phyloP scores from a whole-genome alignment of 139 green algal genomes.

The Chlamydomonas sp. region DNA sequence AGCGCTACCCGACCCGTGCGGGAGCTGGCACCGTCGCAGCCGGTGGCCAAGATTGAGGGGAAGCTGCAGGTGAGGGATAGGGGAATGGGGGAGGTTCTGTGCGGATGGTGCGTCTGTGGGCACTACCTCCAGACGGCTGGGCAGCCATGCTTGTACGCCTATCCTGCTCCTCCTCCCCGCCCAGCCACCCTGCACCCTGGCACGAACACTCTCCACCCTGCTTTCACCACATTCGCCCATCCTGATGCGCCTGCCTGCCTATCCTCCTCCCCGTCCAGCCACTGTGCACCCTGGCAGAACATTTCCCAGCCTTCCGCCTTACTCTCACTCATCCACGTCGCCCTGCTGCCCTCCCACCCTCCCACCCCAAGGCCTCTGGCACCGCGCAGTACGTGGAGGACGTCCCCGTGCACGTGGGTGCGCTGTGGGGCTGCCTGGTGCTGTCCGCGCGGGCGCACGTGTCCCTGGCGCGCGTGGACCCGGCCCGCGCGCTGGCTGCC shows the following conservation, averaged over 20 bases:
- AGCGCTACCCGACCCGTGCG: constrained; percentile 39
- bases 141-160: no score
- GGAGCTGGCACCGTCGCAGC: constrained; percentile 35
- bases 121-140: no score
- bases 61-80: constrained; percentile 52
- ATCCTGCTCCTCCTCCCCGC: no score
- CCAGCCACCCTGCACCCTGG: no score
- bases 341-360: background rate
- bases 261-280: no score
- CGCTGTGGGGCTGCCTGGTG: constrained; percentile 66
- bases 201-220: no score
- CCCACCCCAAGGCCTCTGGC: constrained; percentile 60
- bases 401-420: constrained; percentile 18
- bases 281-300: no score
- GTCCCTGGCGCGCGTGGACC: constrained; percentile 43
- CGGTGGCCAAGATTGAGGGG: constrained; percentile 57
- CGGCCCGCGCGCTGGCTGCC: constrained; percentile 16
- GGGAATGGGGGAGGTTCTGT: background rate
- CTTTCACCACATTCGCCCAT: no score
- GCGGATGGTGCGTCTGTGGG: no score
- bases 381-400: constrained; percentile 74
- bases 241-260: no score
- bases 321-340: background rate
- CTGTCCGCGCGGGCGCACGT: constrained; percentile 44
- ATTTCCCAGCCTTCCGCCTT: background rate